Evolutionary conservation across 768 basidiomycete species (phyloP), one percentile per base, ranked within the genome.

Genomic region (Mycena metata): DNA sequence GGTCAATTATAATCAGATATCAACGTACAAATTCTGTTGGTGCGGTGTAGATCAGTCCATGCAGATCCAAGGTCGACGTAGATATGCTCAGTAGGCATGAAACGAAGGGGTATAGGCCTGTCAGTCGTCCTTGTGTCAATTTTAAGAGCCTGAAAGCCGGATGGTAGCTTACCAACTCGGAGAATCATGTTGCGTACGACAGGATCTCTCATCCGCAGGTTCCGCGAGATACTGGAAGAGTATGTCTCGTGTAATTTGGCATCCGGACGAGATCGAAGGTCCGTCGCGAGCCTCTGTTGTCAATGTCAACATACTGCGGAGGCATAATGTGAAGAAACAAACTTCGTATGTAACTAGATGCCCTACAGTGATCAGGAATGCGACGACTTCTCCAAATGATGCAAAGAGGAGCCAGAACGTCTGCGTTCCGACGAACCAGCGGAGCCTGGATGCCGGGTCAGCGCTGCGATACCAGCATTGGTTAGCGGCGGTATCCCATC

Each of bases 11-110:
- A 45, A 45, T 16, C 43, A 45, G 43, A 19, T 15, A 45, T 45
- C 15, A n/a, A 45, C 43, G 43, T 19, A 45, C 43, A 8, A 45
- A 8, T 45, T 45, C 43, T 19, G 43, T 45, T 45, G 16, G 43
- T 45, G 19, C 43, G 19, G 33, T 4, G 19, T 19, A 6, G 30
- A 30, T 54, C 52, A 54, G 19, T 35, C 10, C 35, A 23, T 52
- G 60, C 60, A 49, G 51, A 33, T 55, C 61, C 39, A 63, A 30
- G 42, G 55, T n/a, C 11, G 41, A 54, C 24, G 51, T 63, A 19
- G 61, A 55, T 24, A 55, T 45, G 30, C n/a, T 55, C 21, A 63
- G 50, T 23, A 55, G 49, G 45, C 61, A 63, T 16, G 61, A 63
- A 2, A 43, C 36, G 19, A 63, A 9, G 19, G 61, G 61, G 26